Percentiles rank a stretch among this genome's conserved stretches.
These are phyloP conservation scores for Aspergillus asperescens DNA, from an alignment of 495 filamentous ascomycete species.

Conservation along the genomic window DNA sequence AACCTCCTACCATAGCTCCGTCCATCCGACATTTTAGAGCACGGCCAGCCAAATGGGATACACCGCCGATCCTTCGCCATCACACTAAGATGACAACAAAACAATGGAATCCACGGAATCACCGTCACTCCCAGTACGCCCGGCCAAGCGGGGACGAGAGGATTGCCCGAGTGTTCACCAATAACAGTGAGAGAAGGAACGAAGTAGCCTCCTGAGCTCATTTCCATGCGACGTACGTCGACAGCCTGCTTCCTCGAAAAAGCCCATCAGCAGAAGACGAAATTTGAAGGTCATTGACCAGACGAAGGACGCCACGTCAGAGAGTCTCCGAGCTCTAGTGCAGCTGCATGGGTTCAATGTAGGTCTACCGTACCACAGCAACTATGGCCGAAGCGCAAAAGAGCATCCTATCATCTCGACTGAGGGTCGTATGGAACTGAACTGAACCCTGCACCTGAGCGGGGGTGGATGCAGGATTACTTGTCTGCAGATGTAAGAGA, in stretches of 20 bases:
- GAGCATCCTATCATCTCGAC: constrained; percentile 37
- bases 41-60: constrained; percentile 20
- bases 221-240: constrained; percentile 13
- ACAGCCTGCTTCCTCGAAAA: constrained; percentile 24
- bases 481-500: constrained; percentile 42
- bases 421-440: constrained; percentile 26
- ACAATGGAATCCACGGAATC: constrained; percentile 8
- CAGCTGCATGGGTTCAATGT: constrained; percentile 43
- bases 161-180: constrained; percentile 16
- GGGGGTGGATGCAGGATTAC: constrained; percentile 42
- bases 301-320: constrained; percentile 46
- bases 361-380: constrained; percentile 41
- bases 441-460: constrained; percentile 43
- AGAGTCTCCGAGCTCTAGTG: constrained; percentile 41
- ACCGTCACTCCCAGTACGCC: constrained; percentile 9
- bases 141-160: constrained; percentile 20
- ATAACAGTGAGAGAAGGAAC: constrained; percentile 4
- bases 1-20: constrained; percentile 30
- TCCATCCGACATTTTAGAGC: constrained; percentile 17
- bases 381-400: constrained; percentile 33
- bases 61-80: constrained; percentile 27
- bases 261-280: constrained; percentile 28
- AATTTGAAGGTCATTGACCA: constrained; percentile 30
- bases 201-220: constrained; percentile 11
- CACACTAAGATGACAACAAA: constrained; percentile 4